A percentile compares a stretch with the other conserved stretches of the same genome.
Conservation (phyloP, 148 eudicot species). For the Nepenthes mirabilis region DNA sequence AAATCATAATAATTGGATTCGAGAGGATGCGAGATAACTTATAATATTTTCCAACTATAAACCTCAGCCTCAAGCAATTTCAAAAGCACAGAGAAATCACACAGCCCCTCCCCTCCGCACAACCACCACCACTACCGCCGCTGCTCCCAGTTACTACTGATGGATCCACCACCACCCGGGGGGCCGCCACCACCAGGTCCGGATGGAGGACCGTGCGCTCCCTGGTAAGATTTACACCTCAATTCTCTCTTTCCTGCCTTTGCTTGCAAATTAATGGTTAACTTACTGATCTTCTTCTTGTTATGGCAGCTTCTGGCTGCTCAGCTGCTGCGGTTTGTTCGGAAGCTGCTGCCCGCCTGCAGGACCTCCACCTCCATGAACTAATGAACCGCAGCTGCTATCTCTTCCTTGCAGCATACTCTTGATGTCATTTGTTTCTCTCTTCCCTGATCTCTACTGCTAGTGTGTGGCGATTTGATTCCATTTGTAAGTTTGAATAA, state of each 20-base stretch:
- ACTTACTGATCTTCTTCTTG: background rate
- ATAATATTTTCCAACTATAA: too few relatives aligned
- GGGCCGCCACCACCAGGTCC: constrained; percentile 7
- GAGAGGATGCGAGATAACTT: too few relatives aligned
- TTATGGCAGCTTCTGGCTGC: constrained; percentile 3
- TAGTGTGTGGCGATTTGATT: too few relatives aligned
- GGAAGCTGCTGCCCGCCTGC: constrained; percentile 9
- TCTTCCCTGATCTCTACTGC: background rate
- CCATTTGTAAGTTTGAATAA: too few relatives aligned
- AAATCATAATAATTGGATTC: too few relatives aligned
- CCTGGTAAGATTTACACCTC: constrained; percentile 2
- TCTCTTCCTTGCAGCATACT: background rate
- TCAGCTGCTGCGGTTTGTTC: constrained; percentile 9
- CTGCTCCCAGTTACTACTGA: too few relatives aligned
- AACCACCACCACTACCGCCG: too few relatives aligned
- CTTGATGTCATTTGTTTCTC: background rate
- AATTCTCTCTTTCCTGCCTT: background rate
- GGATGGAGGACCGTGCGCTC: constrained; percentile 7
- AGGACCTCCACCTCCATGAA: constrained; percentile 9
- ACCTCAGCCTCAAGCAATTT: too few relatives aligned
- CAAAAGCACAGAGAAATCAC: too few relatives aligned
- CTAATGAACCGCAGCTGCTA: background rate
- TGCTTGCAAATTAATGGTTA: background rate
- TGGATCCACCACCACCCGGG: background rate
- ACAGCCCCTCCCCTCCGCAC: too few relatives aligned